Base-by-base conservation (phyloP, 164 flowering plant species). In the Taxillus chinensis region DNA sequence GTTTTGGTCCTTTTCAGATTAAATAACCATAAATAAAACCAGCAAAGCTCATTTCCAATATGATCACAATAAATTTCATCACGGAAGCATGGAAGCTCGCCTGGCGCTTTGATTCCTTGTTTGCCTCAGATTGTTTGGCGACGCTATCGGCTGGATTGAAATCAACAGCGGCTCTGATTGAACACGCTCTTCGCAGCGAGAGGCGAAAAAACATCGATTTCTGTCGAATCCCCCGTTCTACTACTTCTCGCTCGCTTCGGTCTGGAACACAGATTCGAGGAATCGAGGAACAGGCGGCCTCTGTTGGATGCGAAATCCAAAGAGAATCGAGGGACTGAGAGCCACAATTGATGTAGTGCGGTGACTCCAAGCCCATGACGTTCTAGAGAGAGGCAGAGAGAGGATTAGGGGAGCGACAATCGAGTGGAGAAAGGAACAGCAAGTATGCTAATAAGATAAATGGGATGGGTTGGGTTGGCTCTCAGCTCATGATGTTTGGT, bases 151-250 rank as follows among this genome's bases (percentile, higher is more conserved):
- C 49, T 3, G 71, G 72, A 49, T 80, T 70, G 42, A 78, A 59
- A 16, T 82, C 84, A 64, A 86, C 73, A 59, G 80, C 89, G 37
- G 88, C 86, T 68, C 65, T 72, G 51, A 73, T 73, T 5, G 76
- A 37, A 2, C 74, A 66, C 38, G 55, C 17, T 59, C 55, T 37
- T 50, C 14, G 68, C 9, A 43, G 14, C 5, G 55, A 14, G 8
- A 64, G 53, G 57, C 71, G 45, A 52, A 54, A 45, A 61, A 37
- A 7, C 43, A 40, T 15, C 72, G 57, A 45, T 12, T 10, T 51
- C 66, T n/a, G n/a, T 40, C 37, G 73, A 67, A 41, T 63, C 68
- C 40, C 71, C 74, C 38, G 71, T 57, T 61, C 73, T 63, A 71
- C 75, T 68, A 71, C 75, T 68, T 13, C 78, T 62, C 4, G 73